Conservation (phyloP, 139 green algal genomes). For the Volvox africanus region DNA sequence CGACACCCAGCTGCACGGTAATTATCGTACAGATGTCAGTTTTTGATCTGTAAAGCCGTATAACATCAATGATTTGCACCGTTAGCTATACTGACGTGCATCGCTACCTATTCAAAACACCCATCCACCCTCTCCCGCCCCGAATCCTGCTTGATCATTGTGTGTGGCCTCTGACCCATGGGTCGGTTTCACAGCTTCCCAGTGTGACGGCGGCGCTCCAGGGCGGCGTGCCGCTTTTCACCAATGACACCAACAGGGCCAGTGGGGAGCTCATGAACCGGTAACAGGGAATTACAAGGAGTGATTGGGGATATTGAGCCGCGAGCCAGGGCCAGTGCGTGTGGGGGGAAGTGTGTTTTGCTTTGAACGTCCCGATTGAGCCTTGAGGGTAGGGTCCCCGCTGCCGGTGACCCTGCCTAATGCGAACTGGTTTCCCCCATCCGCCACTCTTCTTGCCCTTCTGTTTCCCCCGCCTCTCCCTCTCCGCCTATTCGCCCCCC, state of each 20-base stretch:
- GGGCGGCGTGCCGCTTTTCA: neutral
- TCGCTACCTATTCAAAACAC: neutral
- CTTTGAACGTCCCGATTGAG: too few species aligned
- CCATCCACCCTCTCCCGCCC: neutral
- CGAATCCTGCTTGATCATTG: neutral
- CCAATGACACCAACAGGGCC: conserved; percentile 2
- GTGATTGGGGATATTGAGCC: too few species aligned
- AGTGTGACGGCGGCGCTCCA: conserved; percentile 2
- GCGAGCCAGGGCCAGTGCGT: too few species aligned
- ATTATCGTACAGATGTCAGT: too few species aligned
- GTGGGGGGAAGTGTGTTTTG: too few species aligned
- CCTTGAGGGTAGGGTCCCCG: too few species aligned
- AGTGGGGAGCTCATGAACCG: conserved; percentile 14
- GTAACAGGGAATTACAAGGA: neutral
- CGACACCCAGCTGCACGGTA: too few species aligned
- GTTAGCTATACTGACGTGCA: too few species aligned
- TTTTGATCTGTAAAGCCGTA: too few species aligned
- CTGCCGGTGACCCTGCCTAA: too few species aligned
- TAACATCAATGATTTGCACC: too few species aligned
- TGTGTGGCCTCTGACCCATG: neutral
- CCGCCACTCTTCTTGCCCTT: neutral
- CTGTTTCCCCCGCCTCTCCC: neutral
- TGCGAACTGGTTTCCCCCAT: too few species aligned
- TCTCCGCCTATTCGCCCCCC: neutral
- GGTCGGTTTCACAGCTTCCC: conserved; percentile 6